phyloP scores from a whole-genome alignment of 768 basidiomycete species.

The Suillus occidentalis region DNA sequence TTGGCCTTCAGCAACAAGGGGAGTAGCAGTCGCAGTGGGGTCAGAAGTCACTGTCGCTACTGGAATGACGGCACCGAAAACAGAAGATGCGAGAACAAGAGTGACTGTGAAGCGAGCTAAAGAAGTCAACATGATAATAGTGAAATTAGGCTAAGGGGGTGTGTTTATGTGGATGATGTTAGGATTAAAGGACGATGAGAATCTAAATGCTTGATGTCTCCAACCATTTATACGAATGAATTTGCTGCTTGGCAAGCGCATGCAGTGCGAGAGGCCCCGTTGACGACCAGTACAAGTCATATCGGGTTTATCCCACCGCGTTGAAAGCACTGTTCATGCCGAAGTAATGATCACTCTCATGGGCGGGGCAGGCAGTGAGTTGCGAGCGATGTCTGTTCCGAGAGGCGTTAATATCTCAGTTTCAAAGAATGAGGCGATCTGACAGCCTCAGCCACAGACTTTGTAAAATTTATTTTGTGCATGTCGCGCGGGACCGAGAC shows the following conservation, averaged over 20 bases:
- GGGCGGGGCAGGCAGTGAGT: background rate
- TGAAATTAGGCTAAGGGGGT: background rate
- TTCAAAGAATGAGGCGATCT: background rate
- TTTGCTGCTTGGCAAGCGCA: background rate
- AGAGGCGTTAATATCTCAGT: too few relatives aligned
- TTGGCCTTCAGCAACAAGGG: background rate
- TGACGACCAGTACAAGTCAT: background rate
- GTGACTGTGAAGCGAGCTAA: background rate
- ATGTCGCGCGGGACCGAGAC: background rate
- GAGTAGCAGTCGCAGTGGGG: background rate
- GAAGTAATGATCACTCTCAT: background rate
- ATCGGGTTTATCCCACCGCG: background rate
- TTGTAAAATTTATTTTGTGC: background rate
- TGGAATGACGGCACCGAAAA: constrained; percentile 18
- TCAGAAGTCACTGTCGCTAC: background rate
- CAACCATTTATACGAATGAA: background rate
- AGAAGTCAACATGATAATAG: background rate
- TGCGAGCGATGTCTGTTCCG: background rate
- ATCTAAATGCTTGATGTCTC: background rate
- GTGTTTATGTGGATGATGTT: background rate
- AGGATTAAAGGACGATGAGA: background rate
- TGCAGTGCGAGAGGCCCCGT: constrained; percentile 1
- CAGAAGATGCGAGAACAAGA: constrained; percentile 14
- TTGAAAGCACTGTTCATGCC: background rate
- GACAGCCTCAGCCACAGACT: background rate